phyloP scores from a whole-genome alignment of 345 rosid genomes.

The Heritiera littoralis region DNA sequence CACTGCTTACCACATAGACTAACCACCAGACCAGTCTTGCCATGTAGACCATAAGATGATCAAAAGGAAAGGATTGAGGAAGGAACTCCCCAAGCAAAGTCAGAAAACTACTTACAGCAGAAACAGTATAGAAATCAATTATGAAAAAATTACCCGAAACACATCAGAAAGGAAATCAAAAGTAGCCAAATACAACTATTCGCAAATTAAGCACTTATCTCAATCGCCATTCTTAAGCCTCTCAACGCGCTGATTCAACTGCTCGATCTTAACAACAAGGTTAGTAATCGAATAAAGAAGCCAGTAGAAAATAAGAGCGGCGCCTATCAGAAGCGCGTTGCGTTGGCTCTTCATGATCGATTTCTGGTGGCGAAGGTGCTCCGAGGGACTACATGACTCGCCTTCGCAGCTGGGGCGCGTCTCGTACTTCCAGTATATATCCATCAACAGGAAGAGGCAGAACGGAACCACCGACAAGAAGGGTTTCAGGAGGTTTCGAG shows the following conservation, averaged over 20 bases:
- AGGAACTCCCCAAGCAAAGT: not conserved
- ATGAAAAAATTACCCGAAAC: conserved; percentile 2
- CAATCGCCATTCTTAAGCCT: conserved; percentile 58
- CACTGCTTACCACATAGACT: not conserved
- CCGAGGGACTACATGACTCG: conserved; percentile 72
- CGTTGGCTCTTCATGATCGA: conserved; percentile 89
- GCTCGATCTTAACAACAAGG: conserved; percentile 67
- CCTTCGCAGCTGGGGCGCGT: conserved; percentile 71
- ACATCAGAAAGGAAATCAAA: not conserved
- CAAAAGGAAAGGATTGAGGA: not conserved
- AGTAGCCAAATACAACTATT: not conserved
- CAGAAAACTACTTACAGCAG: not conserved
- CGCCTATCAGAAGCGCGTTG: conserved; percentile 73
- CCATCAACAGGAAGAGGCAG: conserved; percentile 81
- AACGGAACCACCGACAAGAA: conserved; percentile 87
- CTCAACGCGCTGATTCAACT: conserved; percentile 68
- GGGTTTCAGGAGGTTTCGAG: conserved; percentile 85
- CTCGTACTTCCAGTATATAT: conserved; percentile 95
- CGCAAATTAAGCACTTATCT: not conserved
- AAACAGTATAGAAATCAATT: not conserved
- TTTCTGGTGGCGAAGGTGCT: conserved; percentile 89
- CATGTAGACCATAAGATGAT: not conserved
- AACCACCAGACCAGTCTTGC: not conserved
- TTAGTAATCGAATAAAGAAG: conserved; percentile 73
- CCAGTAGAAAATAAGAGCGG: conserved; percentile 89